These are phyloP conservation scores for Alternaria gaisen DNA, from an alignment of 2,329 filamentous ascomycete species.

Conservation along the genomic window DNA sequence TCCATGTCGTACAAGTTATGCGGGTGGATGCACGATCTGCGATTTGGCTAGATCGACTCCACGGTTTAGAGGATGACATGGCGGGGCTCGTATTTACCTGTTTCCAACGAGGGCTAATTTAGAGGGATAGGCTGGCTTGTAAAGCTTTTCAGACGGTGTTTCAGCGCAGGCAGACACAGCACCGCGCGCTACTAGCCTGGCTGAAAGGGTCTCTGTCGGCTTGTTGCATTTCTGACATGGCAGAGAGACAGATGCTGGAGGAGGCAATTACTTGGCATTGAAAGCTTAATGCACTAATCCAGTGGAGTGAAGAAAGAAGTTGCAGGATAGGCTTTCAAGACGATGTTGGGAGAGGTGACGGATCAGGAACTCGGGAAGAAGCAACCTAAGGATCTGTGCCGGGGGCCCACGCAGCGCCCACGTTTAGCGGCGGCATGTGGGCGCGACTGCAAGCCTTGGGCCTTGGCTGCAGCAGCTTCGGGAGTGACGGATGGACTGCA, in stretches of 20 bases:
- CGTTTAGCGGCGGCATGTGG: slow-evolving; percentile 24
- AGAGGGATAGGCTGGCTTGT: slow-evolving; percentile 67
- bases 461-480: slow-evolving; percentile 23
- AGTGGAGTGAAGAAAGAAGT: neutral
- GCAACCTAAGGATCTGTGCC: slow-evolving; percentile 18
- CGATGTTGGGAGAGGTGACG: slow-evolving; percentile 5
- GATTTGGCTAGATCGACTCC: slow-evolving; percentile 21
- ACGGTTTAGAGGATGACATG: slow-evolving; percentile 28
- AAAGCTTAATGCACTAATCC: slow-evolving; percentile 9
- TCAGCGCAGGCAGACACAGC: slow-evolving; percentile 74
- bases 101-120: slow-evolving; percentile 23
- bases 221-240: slow-evolving; percentile 34
- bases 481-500: slow-evolving; percentile 18
- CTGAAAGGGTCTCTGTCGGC: slow-evolving; percentile 56
- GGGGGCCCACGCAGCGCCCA: slow-evolving; percentile 15
- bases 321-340: neutral
- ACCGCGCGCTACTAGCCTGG: slow-evolving; percentile 73
- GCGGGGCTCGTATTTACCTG: slow-evolving; percentile 26
- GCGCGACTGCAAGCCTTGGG: slow-evolving; percentile 16
- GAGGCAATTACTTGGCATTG: slow-evolving; percentile 26
- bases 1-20: slow-evolving; percentile 32
- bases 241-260: slow-evolving; percentile 44
- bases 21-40: slow-evolving; percentile 19
- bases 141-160: slow-evolving; percentile 76
- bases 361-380: slow-evolving; percentile 12